Base-by-base conservation (phyloP, 2,329 filamentous ascomycete species). In the Fusarium sp. region DNA sequence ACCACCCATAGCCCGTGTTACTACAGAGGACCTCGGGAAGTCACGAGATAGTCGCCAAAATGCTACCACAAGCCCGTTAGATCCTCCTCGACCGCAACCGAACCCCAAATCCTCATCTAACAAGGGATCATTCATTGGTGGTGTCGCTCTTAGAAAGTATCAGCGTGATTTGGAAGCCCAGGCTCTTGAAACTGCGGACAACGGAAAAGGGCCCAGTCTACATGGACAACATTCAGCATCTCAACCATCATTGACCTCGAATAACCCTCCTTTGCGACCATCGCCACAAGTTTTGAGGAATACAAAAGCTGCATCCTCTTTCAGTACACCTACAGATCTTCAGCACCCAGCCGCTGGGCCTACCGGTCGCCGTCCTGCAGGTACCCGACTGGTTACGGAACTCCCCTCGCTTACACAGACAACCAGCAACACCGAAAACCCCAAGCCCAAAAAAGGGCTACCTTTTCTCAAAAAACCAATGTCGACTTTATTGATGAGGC, bases 401-500 rank as follows among this genome's bases (percentile, higher is more conserved):
- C 75, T 83, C 10, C 72, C 80, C 31, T 62, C 71, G 8, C 57
- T 79, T 31, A 68, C 79, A n/a, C 77, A 77, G n/a, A 74, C 80
- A 12, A 71, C 76, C 29, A 67, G 76, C 27, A 76, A 75, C 20
- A 72, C 76, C 15, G 86, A 88, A 54, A 77, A 80, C 8, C 77
- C 78, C n/a, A 87, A 85, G 75, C 81, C 83, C 33, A 88, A 85
- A 71, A 89, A 89, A 71, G 83, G 87, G 4, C 79, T 89, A 41
- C 87, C 88, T 0, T 90, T 90, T 58, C 80, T 90, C 13, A 89
- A 89, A 74, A 89, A 89, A 61, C 86, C 88, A 45, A 87, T 90
- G 84, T 88, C 89, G 4, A 88, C 86, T 1, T 78, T 91, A 27
- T 82, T 91, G 55, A 83, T 87, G 82, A 85, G 89, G 65, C 85